Evolutionary conservation across 2,329 filamentous ascomycete genomes (phyloP).

Genomic region (Colletotrichum sp.): DNA sequence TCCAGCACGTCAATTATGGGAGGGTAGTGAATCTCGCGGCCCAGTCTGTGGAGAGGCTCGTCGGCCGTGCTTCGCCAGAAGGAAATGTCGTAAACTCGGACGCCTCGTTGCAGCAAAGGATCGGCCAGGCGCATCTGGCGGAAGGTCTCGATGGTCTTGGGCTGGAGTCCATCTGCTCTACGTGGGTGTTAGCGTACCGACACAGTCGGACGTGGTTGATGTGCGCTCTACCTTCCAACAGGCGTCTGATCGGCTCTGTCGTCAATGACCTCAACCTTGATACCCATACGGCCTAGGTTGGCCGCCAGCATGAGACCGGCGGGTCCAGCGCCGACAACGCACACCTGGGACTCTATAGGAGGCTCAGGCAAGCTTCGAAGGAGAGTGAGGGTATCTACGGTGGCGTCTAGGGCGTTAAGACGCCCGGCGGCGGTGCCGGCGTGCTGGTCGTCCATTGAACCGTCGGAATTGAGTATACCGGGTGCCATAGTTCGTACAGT

Average conservation of each 20-base stretch:
- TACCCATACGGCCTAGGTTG: constrained; percentile 67
- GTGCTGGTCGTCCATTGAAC: constrained; percentile 34
- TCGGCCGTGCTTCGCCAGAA: constrained; percentile 68
- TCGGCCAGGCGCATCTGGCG: constrained; percentile 77
- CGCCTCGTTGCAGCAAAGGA: constrained; percentile 68
- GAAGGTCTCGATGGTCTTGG: constrained; percentile 80
- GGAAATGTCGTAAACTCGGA: constrained; percentile 75
- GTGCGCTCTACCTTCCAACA: constrained; percentile 55
- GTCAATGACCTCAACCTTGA: constrained; percentile 70
- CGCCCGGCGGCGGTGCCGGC: constrained; percentile 21
- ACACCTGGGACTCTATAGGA: constrained; percentile 51
- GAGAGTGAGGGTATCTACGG: constrained; percentile 51
- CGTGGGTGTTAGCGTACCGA: background rate
- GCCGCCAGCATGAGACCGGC: constrained; percentile 61
- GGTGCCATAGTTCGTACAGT: constrained; percentile 35
- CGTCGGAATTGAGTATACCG: constrained; percentile 35
- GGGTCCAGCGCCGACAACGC: constrained; percentile 61
- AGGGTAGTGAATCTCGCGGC: constrained; percentile 73
- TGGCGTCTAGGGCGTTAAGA: constrained; percentile 36
- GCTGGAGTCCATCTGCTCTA: constrained; percentile 75
- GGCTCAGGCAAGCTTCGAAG: constrained; percentile 53
- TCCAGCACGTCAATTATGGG: constrained; percentile 62
- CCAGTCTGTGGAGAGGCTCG: constrained; percentile 62
- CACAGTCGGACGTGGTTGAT: background rate
- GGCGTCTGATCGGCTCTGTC: constrained; percentile 71